These are phyloP conservation scores for Viola odorata DNA, from an alignment of 345 rosid genomes.

Conservation along the genomic window DNA sequence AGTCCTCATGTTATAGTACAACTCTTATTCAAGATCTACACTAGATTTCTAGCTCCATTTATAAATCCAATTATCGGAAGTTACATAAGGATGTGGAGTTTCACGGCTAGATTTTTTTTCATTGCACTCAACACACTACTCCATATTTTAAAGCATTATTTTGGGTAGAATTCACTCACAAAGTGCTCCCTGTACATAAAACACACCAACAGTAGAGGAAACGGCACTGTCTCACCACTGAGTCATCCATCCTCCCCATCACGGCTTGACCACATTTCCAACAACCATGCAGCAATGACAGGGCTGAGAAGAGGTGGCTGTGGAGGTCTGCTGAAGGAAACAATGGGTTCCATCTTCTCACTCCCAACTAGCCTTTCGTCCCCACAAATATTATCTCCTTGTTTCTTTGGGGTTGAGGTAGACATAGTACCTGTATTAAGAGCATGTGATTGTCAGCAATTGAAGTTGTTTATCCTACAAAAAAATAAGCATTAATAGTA, in stretches of 20 bases:
- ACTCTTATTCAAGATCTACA: constrained; percentile 32
- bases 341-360: constrained; percentile 40
- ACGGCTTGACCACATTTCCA: constrained; percentile 40
- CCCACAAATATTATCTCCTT: constrained; percentile 8
- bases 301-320: constrained; percentile 55
- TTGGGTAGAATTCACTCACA: constrained; percentile 21
- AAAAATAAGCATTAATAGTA: too few species aligned
- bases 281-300: constrained; percentile 41
- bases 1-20: constrained; percentile 46
- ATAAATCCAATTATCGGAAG: constrained; percentile 37
- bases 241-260: constrained; percentile 41
- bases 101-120: constrained; percentile 28
- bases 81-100: constrained; percentile 46
- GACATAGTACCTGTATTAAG: constrained; percentile 30
- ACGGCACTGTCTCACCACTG: constrained; percentile 8
- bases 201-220: neutral
- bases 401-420: constrained; percentile 39
- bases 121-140: constrained; percentile 30
- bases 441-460: neutral
- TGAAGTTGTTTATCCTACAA: neutral
- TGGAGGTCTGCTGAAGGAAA: constrained; percentile 54
- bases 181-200: neutral
- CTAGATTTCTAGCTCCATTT: constrained; percentile 39
- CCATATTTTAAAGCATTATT: constrained; percentile 34
- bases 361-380: constrained; percentile 13